Conservation (phyloP, 805 yeast species). For the Starmerella etchellsii region DNA sequence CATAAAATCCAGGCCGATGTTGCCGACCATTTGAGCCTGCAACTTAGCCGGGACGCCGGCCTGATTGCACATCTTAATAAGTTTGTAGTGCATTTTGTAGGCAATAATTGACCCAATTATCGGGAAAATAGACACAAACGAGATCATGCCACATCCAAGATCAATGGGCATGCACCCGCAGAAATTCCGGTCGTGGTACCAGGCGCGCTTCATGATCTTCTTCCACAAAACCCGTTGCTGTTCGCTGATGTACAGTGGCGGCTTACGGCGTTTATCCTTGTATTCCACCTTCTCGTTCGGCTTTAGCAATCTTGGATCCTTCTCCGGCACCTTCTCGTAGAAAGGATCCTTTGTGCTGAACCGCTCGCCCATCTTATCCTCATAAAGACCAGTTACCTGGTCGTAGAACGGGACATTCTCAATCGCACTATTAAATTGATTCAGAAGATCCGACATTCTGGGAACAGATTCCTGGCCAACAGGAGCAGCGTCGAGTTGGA, state of each 20-base stretch:
- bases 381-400: conserved; percentile 43
- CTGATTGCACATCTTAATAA: conserved; percentile 48
- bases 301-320: conserved; percentile 29
- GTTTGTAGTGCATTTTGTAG: conserved; percentile 64
- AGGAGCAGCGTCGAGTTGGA: too few relatives aligned
- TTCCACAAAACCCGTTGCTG: conserved; percentile 61
- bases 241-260: conserved; percentile 46
- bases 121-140: conserved; percentile 60
- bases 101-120: conserved; percentile 72
- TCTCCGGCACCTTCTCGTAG: conserved; percentile 25
- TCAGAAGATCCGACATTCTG: conserved; percentile 8
- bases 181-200: conserved; percentile 77
- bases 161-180: conserved; percentile 36
- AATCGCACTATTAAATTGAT: conserved; percentile 21
- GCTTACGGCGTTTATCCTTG: conserved; percentile 24
- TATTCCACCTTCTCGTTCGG: conserved; percentile 36
- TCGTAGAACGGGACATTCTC: conserved; percentile 48
- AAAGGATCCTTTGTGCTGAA: conserved; percentile 38
- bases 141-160: conserved; percentile 69
- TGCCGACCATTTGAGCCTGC: conserved; percentile 59
- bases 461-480: too few relatives aligned
- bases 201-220: conserved; percentile 59
- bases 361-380: conserved; percentile 54
- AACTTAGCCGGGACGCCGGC: conserved; percentile 46
- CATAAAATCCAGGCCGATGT: conserved; percentile 59